Evolutionary conservation across 2,329 filamentous ascomycete genomes (phyloP).

Genomic region (Scorias spongiosa): DNA sequence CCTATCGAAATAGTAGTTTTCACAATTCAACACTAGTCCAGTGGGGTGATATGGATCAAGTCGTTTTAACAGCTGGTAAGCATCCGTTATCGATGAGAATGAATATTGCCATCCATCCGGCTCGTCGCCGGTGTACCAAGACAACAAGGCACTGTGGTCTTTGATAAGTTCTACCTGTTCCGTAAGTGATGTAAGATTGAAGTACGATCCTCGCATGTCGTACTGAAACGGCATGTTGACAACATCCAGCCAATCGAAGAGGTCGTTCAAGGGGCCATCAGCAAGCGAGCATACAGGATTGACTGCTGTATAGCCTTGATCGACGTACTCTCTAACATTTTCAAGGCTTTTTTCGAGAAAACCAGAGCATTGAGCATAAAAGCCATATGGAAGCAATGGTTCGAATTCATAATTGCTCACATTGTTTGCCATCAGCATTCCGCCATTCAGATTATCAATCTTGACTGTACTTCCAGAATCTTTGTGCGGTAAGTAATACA

Average conservation of each 20-base stretch:
- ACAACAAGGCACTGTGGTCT: slow-evolving; percentile 23
- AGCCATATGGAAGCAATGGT: slow-evolving; percentile 31
- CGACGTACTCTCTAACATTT: slow-evolving; percentile 26
- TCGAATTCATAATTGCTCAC: slow-evolving; percentile 20
- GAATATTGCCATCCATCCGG: slow-evolving; percentile 43
- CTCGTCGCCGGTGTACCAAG: slow-evolving; percentile 38
- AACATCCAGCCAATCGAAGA: slow-evolving; percentile 29
- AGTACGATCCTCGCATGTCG: slow-evolving; percentile 29
- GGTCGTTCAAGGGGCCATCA: slow-evolving; percentile 22
- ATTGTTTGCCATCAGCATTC: slow-evolving; percentile 27
- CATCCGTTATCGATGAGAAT: slow-evolving; percentile 30
- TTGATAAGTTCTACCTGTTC: slow-evolving; percentile 24
- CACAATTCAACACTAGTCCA: slow-evolving; percentile 44
- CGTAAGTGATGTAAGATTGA: slow-evolving; percentile 23
- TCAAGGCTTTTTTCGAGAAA: slow-evolving; percentile 18
- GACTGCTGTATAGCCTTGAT: slow-evolving; percentile 33
- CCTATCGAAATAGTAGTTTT: slow-evolving; percentile 43
- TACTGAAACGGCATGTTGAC: slow-evolving; percentile 32
- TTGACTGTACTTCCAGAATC: slow-evolving; percentile 31
- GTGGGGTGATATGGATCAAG: slow-evolving; percentile 49
- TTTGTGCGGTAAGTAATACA: slow-evolving; percentile 28
- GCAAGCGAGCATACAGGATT: slow-evolving; percentile 29
- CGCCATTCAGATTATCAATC: slow-evolving; percentile 33
- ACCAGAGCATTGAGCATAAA: slow-evolving; percentile 28
- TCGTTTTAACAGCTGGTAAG: slow-evolving; percentile 30